phyloP scores from a whole-genome alignment of 768 basidiomycete genomes.

The Leucogyrophana mollusca region DNA sequence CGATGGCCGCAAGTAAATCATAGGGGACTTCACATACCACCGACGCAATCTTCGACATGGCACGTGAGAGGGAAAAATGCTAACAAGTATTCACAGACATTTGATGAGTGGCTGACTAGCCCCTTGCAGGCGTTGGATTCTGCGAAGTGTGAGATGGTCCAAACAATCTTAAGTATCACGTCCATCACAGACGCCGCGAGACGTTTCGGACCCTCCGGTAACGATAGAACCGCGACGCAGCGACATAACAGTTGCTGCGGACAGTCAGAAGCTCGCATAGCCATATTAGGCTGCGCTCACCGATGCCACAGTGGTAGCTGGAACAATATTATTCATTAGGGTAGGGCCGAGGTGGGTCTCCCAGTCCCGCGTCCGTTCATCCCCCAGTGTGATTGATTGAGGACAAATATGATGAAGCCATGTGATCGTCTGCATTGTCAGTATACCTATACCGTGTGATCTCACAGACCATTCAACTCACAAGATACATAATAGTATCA shows the following conservation, averaged over 20 bases:
- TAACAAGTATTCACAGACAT: too few species aligned
- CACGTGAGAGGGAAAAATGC: conserved; percentile 13
- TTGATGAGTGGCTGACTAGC: too few species aligned
- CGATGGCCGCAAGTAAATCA: background rate
- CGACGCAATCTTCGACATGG: conserved; percentile 11
- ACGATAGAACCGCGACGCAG: conserved; percentile 18
- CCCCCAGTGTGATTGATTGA: background rate
- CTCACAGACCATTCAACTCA: conserved; percentile 26
- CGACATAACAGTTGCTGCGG: conserved; percentile 20
- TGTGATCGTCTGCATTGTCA: conserved; percentile 41
- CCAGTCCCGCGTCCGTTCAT: background rate
- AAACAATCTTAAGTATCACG: conserved; percentile 19
- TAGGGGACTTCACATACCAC: conserved; percentile 14
- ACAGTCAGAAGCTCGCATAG: conserved; percentile 8
- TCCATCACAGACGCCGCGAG: conserved; percentile 15
- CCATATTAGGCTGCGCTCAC: conserved; percentile 12
- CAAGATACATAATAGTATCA: conserved; percentile 49
- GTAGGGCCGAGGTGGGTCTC: background rate
- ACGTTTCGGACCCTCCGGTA: conserved; percentile 8
- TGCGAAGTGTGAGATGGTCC: conserved; percentile 20
- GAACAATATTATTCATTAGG: conserved; percentile 6
- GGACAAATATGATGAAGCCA: conserved; percentile 47
- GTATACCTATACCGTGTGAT: background rate
- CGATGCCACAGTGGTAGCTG: conserved; percentile 23
- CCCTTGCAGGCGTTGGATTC: conserved; percentile 11